Conservation (phyloP, 805 yeast genomes). For the Saturnispora saitoi region DNA sequence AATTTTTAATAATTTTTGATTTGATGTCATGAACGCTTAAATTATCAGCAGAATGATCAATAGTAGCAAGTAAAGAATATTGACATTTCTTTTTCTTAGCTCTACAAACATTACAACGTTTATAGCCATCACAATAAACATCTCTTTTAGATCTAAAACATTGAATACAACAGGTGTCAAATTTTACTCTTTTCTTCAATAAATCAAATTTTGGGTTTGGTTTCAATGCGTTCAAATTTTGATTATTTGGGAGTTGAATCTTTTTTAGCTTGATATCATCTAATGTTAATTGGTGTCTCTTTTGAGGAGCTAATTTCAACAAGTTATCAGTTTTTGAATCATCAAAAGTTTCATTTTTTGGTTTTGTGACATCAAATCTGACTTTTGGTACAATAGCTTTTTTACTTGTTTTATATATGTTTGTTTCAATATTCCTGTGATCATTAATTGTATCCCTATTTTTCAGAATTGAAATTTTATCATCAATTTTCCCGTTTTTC, state of each 20-base stretch:
- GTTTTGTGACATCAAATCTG: background rate
- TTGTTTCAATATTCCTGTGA: too few relatives aligned
- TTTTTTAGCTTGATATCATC: background rate
- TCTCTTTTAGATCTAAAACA: conserved; percentile 8
- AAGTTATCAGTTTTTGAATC: background rate
- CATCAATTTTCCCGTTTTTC: too few relatives aligned
- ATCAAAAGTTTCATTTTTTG: background rate
- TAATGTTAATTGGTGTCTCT: background rate
- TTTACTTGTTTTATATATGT: background rate
- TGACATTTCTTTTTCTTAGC: conserved; percentile 9
- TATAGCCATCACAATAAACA: conserved; percentile 10
- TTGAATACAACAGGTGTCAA: conserved; percentile 10
- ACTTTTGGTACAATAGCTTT: background rate
- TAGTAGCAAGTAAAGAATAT: conserved; percentile 10
- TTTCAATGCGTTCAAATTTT: background rate
- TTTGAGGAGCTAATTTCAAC: background rate
- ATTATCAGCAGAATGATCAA: background rate
- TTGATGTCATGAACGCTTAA: background rate
- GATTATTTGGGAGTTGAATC: background rate
- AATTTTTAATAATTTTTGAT: background rate
- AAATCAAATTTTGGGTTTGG: conserved; percentile 3
- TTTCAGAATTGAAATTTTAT: too few relatives aligned
- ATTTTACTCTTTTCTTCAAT: conserved; percentile 23
- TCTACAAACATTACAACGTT: conserved; percentile 13
- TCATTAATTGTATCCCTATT: too few relatives aligned